These are phyloP conservation scores for Ceriops decandra DNA, from an alignment of 345 rosid genomes.

Conservation along the genomic window DNA sequence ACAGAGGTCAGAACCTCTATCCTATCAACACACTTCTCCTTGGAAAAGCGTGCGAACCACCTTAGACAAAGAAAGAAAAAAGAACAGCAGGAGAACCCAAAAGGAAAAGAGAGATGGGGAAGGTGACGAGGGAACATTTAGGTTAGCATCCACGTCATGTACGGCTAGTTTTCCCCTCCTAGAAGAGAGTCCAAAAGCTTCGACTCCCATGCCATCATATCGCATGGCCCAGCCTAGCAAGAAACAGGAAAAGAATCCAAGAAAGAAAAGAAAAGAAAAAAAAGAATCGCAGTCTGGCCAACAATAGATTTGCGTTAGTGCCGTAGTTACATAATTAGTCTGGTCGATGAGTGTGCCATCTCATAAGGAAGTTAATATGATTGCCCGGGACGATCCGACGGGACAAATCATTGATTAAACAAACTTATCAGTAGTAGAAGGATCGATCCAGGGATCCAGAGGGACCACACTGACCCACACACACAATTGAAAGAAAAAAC, in stretches of 20 bases:
- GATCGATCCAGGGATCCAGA: not conserved
- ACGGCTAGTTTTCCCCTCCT: not conserved
- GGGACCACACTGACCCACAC: not conserved
- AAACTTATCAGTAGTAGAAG: not conserved
- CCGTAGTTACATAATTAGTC: no score
- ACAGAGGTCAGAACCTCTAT: no score
- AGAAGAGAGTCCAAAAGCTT: slow-evolving; percentile 1
- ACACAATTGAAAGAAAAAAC: not conserved
- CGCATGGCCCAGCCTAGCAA: slow-evolving; percentile 13
- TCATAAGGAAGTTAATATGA: no score
- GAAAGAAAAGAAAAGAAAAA: not conserved
- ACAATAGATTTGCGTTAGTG: no score
- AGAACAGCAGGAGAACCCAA: not conserved
- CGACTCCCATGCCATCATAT: slow-evolving; percentile 14
- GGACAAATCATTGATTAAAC: not conserved
- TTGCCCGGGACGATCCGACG: not conserved
- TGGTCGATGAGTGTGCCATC: no score
- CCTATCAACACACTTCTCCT: no score
- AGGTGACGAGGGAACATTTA: not conserved
- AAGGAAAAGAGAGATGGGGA: not conserved
- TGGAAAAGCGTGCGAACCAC: no score
- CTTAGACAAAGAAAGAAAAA: not conserved
- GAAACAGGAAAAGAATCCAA: not conserved
- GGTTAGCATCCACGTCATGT: not conserved
- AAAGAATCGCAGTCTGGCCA: no score